Conservation (phyloP, 2,329 filamentous ascomycete genomes). For the Ilyonectria mors-panacis region DNA sequence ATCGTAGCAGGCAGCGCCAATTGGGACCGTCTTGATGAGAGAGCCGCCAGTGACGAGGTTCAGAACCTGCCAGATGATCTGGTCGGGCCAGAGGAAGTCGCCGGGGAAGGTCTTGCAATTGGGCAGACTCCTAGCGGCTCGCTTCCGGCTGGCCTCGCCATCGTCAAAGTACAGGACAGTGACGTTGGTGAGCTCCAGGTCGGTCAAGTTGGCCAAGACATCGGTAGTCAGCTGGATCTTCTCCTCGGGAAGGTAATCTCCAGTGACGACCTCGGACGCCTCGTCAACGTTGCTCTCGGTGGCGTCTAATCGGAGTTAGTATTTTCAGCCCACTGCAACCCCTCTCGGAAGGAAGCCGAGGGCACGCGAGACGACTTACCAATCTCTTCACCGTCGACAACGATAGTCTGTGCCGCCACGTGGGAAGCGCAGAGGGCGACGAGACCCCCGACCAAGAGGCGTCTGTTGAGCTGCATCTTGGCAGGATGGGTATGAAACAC, state of each 20-base stretch:
- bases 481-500: neutral
- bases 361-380: slow-evolving; percentile 13
- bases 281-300: slow-evolving; percentile 22
- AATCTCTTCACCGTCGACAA: slow-evolving; percentile 32
- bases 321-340: neutral
- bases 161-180: slow-evolving; percentile 30
- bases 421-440: slow-evolving; percentile 23
- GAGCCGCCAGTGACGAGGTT: slow-evolving; percentile 52
- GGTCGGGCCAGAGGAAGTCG: slow-evolving; percentile 50
- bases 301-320: slow-evolving; percentile 24
- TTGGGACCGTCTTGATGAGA: slow-evolving; percentile 52
- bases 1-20: slow-evolving; percentile 52
- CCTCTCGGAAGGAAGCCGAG: neutral
- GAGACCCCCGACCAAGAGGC: slow-evolving; percentile 23
- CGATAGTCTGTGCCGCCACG: slow-evolving; percentile 31
- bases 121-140: neutral
- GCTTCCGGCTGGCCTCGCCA: slow-evolving; percentile 6
- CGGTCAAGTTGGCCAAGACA: slow-evolving; percentile 28
- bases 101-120: slow-evolving; percentile 54
- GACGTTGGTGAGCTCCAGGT: slow-evolving; percentile 31
- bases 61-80: slow-evolving; percentile 52
- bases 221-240: slow-evolving; percentile 36
- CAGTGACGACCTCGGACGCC: slow-evolving; percentile 29
- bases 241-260: slow-evolving; percentile 38
- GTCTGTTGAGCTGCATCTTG: slow-evolving; percentile 34